Conservation (phyloP, 2,329 filamentous ascomycete genomes). For the Tolypocladium pustulatum region DNA sequence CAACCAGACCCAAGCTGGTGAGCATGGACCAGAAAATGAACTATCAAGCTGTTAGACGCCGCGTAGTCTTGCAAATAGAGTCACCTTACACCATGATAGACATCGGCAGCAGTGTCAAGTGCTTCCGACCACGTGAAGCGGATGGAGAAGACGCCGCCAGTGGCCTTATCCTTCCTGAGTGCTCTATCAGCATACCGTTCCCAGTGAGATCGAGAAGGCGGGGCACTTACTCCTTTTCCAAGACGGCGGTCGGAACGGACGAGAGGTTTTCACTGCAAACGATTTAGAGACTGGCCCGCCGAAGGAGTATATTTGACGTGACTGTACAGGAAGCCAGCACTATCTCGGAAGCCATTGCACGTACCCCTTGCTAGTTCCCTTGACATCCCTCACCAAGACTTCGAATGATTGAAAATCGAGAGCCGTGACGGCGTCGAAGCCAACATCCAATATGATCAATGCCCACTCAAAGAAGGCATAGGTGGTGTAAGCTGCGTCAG, state of each 20-base stretch:
- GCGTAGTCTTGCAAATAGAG: not conserved
- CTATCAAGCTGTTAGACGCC: conserved; percentile 28
- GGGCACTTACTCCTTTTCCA: conserved; percentile 64
- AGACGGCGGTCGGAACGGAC: conserved; percentile 34
- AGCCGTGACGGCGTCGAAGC: conserved; percentile 88
- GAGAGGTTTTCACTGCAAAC: conserved; percentile 35
- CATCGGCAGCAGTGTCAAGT: conserved; percentile 73
- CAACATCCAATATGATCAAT: conserved; percentile 88
- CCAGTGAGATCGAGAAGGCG: not conserved
- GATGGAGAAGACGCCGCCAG: conserved; percentile 57
- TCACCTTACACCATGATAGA: conserved; percentile 74
- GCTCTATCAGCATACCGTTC: conserved; percentile 10
- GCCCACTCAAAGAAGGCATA: conserved; percentile 99
- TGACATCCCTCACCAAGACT: conserved; percentile 77
- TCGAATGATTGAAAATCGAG: conserved; percentile 87
- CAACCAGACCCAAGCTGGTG: conserved; percentile 75
- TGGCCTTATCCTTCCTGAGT: conserved; percentile 62
- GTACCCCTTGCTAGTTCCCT: conserved; percentile 94
- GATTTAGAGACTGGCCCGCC: conserved; percentile 28
- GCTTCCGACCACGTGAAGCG: conserved; percentile 65
- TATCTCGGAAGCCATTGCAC: conserved; percentile 92
- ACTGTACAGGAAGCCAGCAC: conserved; percentile 26
- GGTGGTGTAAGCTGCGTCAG: conserved; percentile 71
- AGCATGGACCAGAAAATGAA: conserved; percentile 95
- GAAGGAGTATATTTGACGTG: conserved; percentile 20